Percentiles rank a stretch among this genome's conserved stretches.
These are phyloP conservation scores for Xylaria sp. DNA, from an alignment of 2,329 filamentous ascomycete genomes.

Conservation along the genomic window DNA sequence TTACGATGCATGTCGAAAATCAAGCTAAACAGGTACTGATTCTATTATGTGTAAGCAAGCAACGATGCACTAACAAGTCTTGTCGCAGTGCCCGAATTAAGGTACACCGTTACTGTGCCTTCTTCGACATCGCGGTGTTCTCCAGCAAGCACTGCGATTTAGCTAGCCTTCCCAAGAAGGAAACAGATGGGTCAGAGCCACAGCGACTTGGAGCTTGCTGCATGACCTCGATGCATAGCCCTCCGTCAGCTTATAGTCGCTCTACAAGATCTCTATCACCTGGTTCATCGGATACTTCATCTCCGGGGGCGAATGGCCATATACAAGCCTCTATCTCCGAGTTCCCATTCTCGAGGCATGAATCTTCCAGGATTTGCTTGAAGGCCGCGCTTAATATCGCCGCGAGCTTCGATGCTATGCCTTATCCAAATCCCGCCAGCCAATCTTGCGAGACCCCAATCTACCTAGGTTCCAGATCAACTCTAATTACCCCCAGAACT, in stretches of 20 bases:
- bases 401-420: conserved; percentile 56
- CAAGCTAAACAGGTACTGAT: conserved; percentile 58
- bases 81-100: conserved; percentile 60
- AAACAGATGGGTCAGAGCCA: conserved; percentile 44
- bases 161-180: conserved; percentile 45
- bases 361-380: conserved; percentile 60
- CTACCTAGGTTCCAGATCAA: conserved; percentile 51
- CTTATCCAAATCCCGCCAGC: conserved; percentile 56
- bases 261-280: conserved; percentile 46
- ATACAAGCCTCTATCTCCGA: conserved; percentile 32
- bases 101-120: conserved; percentile 62
- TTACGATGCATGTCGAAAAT: conserved; percentile 59
- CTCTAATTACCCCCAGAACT: conserved; percentile 54
- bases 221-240: conserved; percentile 42
- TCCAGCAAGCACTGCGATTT: conserved; percentile 61
- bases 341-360: conserved; percentile 58
- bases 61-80: conserved; percentile 26
- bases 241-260: conserved; percentile 39
- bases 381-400: conserved; percentile 61
- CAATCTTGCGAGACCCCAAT: conserved; percentile 49
- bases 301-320: conserved; percentile 33
- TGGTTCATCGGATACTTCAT: conserved; percentile 45
- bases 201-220: conserved; percentile 52
- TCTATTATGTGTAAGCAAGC: neutral
- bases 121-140: conserved; percentile 61